Percentiles rank a stretch among this genome's conserved stretches.
Evolutionary conservation across 2,329 filamentous ascomycete species (phyloP).

Genomic region (Aspergillus novoparasiticus): DNA sequence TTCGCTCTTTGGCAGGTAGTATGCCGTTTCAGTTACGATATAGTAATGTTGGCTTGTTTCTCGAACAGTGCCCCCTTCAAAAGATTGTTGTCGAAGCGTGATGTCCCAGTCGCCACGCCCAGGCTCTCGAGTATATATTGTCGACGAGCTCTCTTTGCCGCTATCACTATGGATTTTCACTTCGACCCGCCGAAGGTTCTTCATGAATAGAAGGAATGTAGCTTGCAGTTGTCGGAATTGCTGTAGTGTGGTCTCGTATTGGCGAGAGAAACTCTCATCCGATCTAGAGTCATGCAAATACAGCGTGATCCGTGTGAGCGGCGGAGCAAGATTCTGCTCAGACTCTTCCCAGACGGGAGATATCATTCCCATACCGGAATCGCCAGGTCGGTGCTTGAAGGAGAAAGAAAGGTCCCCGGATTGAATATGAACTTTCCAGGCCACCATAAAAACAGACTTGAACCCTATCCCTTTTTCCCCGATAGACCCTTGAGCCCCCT

Average conservation of each 20-base stretch:
- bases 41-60: conserved; percentile 25
- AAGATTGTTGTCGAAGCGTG: neutral
- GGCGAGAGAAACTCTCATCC: conserved; percentile 31
- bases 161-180: conserved; percentile 14
- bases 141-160: conserved; percentile 10
- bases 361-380: conserved; percentile 56
- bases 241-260: conserved; percentile 10
- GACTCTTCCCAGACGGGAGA: conserved; percentile 40
- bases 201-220: conserved; percentile 47
- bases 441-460: conserved; percentile 40
- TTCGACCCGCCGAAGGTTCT: conserved; percentile 40
- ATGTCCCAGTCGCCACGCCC: neutral
- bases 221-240: conserved; percentile 37
- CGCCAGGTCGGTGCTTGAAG: conserved; percentile 34
- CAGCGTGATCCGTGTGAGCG: conserved; percentile 43
- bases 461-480: conserved; percentile 42
- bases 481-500: conserved; percentile 28
- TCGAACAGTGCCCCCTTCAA: neutral
- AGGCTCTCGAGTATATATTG: conserved; percentile 4
- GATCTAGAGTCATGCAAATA: conserved; percentile 15
- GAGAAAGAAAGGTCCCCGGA: conserved; percentile 42
- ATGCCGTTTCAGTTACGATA: conserved; percentile 30
- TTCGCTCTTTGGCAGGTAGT: conserved; percentile 25
- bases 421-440: conserved; percentile 42
- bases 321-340: neutral